Evolutionary conservation across 2,329 filamentous ascomycete genomes (phyloP).

Genomic region (Colletotrichum lindemuthianum): DNA sequence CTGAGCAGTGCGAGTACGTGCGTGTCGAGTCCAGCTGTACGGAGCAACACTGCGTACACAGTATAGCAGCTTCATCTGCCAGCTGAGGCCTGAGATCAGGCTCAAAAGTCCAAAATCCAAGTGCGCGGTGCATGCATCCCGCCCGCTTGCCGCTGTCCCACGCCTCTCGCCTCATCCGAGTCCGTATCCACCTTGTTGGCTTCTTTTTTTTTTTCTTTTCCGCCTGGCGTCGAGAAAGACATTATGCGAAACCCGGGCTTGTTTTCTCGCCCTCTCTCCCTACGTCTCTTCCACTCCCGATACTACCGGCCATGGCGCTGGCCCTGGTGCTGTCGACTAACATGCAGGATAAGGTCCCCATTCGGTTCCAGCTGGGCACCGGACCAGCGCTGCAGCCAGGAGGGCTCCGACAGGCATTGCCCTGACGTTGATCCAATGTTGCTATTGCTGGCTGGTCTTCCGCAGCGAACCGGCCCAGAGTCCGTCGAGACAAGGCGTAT

Average conservation of each 20-base stretch:
- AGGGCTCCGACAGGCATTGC: slow-evolving; percentile 32
- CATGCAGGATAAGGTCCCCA: slow-evolving; percentile 1
- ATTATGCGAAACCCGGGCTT: not conserved
- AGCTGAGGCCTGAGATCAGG: too few relatives aligned
- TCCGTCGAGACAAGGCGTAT: not conserved
- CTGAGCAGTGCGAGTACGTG: too few relatives aligned
- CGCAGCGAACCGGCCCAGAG: not conserved
- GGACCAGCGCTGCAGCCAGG: slow-evolving; percentile 10
- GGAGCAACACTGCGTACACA: too few relatives aligned
- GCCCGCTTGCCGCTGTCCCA: slow-evolving; percentile 19
- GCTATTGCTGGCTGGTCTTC: not conserved
- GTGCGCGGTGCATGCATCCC: slow-evolving; percentile 30
- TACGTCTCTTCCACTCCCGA: too few relatives aligned
- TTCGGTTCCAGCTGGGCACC: slow-evolving; percentile 5
- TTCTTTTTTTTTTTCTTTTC: too few relatives aligned
- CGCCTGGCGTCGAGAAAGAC: not conserved
- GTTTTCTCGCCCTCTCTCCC: too few relatives aligned
- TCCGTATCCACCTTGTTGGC: not conserved
- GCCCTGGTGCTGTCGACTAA: slow-evolving; percentile 13
- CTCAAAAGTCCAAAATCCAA: not conserved
- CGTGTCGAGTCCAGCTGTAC: too few relatives aligned
- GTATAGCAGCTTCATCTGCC: not conserved
- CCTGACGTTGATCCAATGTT: slow-evolving; percentile 1
- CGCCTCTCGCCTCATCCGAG: slow-evolving; percentile 31
- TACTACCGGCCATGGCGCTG: not conserved